A percentile compares a stretch with the other conserved stretches of the same genome.
phyloP scores from a whole-genome alignment of 2,329 filamentous ascomycete species.

The Botrytis sinoallii region DNA sequence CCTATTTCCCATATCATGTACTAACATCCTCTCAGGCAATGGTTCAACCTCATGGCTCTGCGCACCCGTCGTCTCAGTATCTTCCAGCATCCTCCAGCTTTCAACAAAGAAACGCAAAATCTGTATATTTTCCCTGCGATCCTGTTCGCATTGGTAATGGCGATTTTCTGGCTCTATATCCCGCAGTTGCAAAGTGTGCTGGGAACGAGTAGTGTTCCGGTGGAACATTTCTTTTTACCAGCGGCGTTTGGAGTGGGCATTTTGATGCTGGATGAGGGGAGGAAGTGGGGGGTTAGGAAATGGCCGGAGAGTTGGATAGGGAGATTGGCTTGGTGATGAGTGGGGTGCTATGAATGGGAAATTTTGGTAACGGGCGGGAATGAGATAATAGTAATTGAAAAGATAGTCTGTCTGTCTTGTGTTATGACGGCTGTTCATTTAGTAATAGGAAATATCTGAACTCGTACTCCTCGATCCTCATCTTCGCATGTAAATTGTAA shows the following conservation, averaged over 20 bases:
- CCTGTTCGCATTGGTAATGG: conserved; percentile 63
- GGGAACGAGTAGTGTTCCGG: conserved; percentile 59
- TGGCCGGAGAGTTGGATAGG: conserved; percentile 56
- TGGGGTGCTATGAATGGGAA: not conserved
- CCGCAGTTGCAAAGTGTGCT: conserved; percentile 59
- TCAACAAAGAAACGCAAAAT: conserved; percentile 58
- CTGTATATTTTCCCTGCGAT: conserved; percentile 67
- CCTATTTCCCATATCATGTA: not conserved
- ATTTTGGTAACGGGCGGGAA: no score
- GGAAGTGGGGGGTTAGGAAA: conserved; percentile 59
- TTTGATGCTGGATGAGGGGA: conserved; percentile 60
- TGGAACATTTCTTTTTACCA: conserved; percentile 72
- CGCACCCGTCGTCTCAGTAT: conserved; percentile 61
- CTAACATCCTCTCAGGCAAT: conserved; percentile 44
- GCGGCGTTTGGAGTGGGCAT: conserved; percentile 65
- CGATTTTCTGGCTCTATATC: conserved; percentile 66
- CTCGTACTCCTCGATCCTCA: not conserved
- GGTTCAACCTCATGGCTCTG: conserved; percentile 68
- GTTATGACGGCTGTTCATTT: not conserved
- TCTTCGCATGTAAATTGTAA: not conserved
- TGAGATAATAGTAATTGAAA: not conserved
- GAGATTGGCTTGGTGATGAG: conserved; percentile 59
- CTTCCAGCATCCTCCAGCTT: conserved; percentile 66
- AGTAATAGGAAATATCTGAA: not conserved
- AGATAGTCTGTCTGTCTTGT: not conserved